phyloP scores from a whole-genome alignment of 768 basidiomycete species.

The Mycena indigotica region DNA sequence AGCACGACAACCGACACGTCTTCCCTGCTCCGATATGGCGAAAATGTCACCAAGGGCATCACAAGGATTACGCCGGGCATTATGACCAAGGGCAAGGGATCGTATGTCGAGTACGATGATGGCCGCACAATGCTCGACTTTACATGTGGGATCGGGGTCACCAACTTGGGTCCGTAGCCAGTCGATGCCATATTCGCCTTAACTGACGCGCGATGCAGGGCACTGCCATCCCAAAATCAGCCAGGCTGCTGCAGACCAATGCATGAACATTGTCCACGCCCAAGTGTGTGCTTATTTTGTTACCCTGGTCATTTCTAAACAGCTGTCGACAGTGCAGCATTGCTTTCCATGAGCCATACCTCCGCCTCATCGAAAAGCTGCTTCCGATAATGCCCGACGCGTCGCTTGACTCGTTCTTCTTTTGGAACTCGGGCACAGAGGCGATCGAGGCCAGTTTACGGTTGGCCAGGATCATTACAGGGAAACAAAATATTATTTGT shows the following conservation, averaged over 20 bases:
- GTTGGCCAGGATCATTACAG: constrained; percentile 78
- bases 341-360: constrained; percentile 83
- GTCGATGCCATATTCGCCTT: background rate
- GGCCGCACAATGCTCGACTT: constrained; percentile 82
- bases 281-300: constrained; percentile 51
- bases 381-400: constrained; percentile 88
- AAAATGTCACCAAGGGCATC: constrained; percentile 48
- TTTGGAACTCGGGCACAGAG: constrained; percentile 96
- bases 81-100: constrained; percentile 69
- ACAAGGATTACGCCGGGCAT: constrained; percentile 53
- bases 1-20: constrained; percentile 12
- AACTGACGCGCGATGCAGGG: constrained; percentile 43
- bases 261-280: constrained; percentile 74
- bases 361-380: constrained; percentile 82
- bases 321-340: constrained; percentile 71
- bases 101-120: constrained; percentile 72
- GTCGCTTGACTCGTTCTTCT: constrained; percentile 94
- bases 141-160: constrained; percentile 86
- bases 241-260: constrained; percentile 87
- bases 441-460: constrained; percentile 90
- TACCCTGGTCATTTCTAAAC: background rate
- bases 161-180: constrained; percentile 67
- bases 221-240: constrained; percentile 89
- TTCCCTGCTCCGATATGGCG: constrained; percentile 42
- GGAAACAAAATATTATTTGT: constrained; percentile 82